Percentiles rank a stretch among this genome's conserved stretches.
These are phyloP conservation scores for Phaeosphaeriaceae sp. DNA, from an alignment of 2,329 filamentous ascomycete species.

Conservation along the genomic window DNA sequence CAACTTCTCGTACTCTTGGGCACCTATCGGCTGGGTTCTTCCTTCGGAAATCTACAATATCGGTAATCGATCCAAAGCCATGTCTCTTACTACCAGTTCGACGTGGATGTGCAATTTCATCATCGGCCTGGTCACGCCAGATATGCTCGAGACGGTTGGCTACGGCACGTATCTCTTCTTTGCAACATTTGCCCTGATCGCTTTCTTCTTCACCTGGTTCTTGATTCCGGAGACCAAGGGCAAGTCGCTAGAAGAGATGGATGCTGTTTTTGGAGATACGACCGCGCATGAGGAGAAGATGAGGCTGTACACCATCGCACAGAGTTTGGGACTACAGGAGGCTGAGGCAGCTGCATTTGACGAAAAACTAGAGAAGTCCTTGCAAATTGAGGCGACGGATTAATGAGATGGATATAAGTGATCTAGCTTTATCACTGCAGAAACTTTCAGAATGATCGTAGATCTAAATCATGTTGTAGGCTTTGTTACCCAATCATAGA, in stretches of 20 bases:
- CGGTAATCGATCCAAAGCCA: conserved; percentile 71
- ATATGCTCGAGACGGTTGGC: conserved; percentile 69
- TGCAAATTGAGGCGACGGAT: conserved; percentile 4
- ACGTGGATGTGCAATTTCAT: conserved; percentile 83
- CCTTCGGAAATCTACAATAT: conserved; percentile 77
- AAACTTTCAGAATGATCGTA: no score
- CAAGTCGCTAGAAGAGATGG: conserved; percentile 77
- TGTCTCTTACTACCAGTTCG: conserved; percentile 70
- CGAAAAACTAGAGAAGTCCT: conserved; percentile 3
- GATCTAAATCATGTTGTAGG: no score
- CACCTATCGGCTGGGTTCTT: conserved; percentile 75
- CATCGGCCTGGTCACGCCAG: conserved; percentile 71
- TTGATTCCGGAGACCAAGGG: conserved; percentile 77
- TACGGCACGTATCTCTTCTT: conserved; percentile 59
- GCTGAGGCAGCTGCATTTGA: conserved; percentile 4
- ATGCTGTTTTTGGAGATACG: conserved; percentile 84
- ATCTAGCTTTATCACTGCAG: no score
- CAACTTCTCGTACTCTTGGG: conserved; percentile 69
- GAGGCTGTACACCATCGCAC: conserved; percentile 25
- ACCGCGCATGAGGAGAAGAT: conserved; percentile 62
- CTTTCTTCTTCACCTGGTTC: conserved; percentile 56
- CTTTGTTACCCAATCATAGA: no score
- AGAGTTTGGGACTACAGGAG: conserved; percentile 23
- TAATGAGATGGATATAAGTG: neutral
- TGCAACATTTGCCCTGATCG: conserved; percentile 56